Evolutionary conservation across 2,329 filamentous ascomycete species (phyloP).

Genomic region (Neopestalotiopsis clavispora): DNA sequence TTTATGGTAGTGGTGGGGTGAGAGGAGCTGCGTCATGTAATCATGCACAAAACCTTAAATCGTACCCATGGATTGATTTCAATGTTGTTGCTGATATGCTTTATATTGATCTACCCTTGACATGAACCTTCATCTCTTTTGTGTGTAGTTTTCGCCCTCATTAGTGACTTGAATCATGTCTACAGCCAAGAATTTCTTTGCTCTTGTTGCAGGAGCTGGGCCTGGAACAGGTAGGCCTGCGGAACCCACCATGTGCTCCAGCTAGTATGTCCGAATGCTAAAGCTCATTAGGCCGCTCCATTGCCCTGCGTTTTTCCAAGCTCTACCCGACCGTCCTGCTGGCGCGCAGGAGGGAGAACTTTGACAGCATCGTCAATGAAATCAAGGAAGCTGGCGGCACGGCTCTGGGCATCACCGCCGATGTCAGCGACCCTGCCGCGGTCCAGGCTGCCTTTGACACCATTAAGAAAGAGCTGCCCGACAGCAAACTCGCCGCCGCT

Average conservation of each 20-base stretch:
- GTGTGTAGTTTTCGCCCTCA: too few relatives aligned
- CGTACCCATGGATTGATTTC: too few relatives aligned
- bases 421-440: slow-evolving; percentile 55
- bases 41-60: too few relatives aligned
- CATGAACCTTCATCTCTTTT: too few relatives aligned
- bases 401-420: slow-evolving; percentile 73
- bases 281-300: slow-evolving; percentile 43
- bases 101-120: too few relatives aligned
- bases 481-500: slow-evolving; percentile 63
- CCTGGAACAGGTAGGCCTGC: slow-evolving; percentile 1
- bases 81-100: too few relatives aligned
- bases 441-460: slow-evolving; percentile 62
- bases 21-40: too few relatives aligned
- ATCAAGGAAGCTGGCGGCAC: slow-evolving; percentile 71
- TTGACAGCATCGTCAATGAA: slow-evolving; percentile 68
- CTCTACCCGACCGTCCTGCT: slow-evolving; percentile 76
- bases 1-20: too few relatives aligned
- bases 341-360: slow-evolving; percentile 70
- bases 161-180: neutral
- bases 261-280: neutral
- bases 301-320: slow-evolving; percentile 63
- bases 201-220: slow-evolving; percentile 18
- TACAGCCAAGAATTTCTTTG: slow-evolving; percentile 18
- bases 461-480: slow-evolving; percentile 61
- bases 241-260: neutral